phyloP scores from a whole-genome alignment of 805 yeast species.

The Cephaloascus fragrans region DNA sequence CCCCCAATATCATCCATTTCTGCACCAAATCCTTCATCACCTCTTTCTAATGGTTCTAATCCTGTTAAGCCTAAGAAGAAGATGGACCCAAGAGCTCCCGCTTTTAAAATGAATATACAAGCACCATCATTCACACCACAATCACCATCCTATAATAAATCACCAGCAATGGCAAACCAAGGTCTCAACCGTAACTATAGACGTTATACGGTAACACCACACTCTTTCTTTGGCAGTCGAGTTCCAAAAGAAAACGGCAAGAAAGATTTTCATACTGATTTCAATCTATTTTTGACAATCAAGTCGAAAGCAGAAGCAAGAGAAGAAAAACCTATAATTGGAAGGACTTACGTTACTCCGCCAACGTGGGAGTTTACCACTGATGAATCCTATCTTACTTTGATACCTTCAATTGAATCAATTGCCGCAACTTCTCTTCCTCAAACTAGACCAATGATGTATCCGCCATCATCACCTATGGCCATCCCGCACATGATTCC shows the following conservation, averaged over 20 bases:
- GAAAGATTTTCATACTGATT: constrained; percentile 29
- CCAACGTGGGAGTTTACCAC: constrained; percentile 67
- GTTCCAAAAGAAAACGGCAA: constrained; percentile 16
- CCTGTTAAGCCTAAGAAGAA: constrained; percentile 25
- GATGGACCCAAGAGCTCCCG: constrained; percentile 47
- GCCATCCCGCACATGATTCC: neutral
- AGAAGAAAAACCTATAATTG: constrained; percentile 32
- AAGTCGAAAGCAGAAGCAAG: constrained; percentile 18
- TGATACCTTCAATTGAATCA: constrained; percentile 31
- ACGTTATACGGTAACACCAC: constrained; percentile 5
- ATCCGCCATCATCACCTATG: neutral
- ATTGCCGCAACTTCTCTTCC: neutral
- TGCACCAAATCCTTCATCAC: neutral
- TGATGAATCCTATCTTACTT: constrained; percentile 43
- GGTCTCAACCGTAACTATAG: constrained; percentile 1
- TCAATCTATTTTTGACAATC: constrained; percentile 44
- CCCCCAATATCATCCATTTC: neutral
- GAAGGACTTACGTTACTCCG: constrained; percentile 59
- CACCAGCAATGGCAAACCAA: neutral
- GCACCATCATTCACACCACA: constrained; percentile 59
- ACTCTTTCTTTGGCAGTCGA: constrained; percentile 26
- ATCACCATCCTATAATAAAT: constrained; percentile 3
- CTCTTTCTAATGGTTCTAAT: neutral
- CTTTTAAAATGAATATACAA: constrained; percentile 62
- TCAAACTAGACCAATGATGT: neutral